Evolutionary conservation across 2,329 filamentous ascomycete species (phyloP).

Genomic region (Trichoderma harzianum): DNA sequence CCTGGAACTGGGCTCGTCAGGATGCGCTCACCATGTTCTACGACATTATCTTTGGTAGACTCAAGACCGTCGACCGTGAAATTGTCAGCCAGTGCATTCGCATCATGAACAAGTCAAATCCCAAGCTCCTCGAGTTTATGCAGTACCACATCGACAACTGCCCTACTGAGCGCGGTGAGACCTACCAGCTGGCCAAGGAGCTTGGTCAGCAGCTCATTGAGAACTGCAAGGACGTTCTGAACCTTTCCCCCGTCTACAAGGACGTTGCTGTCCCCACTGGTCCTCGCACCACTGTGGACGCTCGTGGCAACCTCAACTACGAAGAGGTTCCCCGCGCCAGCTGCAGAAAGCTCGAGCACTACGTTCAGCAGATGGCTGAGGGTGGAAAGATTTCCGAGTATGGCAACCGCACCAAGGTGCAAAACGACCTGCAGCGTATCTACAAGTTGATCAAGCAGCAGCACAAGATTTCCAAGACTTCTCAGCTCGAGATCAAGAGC

Average conservation of each 20-base stretch:
- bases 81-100: conserved; percentile 98
- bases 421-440: conserved; percentile 89
- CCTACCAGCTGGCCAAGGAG: conserved; percentile 95
- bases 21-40: conserved; percentile 98
- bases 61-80: conserved; percentile 90
- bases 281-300: conserved; percentile 87
- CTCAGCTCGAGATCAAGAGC: conserved; percentile 92
- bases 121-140: conserved; percentile 95
- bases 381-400: conserved; percentile 99
- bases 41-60: conserved; percentile 95
- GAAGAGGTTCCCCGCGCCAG: conserved; percentile 81
- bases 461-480: conserved; percentile 94
- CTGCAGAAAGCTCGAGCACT: conserved; percentile 95
- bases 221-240: conserved; percentile 92
- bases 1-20: conserved; percentile 98
- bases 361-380: conserved; percentile 97
- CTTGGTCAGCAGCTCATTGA: conserved; percentile 91
- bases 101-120: conserved; percentile 99
- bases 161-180: conserved; percentile 93
- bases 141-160: conserved; percentile 99
- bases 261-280: conserved; percentile 91
- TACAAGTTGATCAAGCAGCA: conserved; percentile 99
- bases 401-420: conserved; percentile 95
- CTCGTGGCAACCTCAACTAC: conserved; percentile 88
- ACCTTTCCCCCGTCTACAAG: conserved; percentile 85